Conservation (phyloP, 2,329 filamentous ascomycete species). For the Lojkania enalia region DNA sequence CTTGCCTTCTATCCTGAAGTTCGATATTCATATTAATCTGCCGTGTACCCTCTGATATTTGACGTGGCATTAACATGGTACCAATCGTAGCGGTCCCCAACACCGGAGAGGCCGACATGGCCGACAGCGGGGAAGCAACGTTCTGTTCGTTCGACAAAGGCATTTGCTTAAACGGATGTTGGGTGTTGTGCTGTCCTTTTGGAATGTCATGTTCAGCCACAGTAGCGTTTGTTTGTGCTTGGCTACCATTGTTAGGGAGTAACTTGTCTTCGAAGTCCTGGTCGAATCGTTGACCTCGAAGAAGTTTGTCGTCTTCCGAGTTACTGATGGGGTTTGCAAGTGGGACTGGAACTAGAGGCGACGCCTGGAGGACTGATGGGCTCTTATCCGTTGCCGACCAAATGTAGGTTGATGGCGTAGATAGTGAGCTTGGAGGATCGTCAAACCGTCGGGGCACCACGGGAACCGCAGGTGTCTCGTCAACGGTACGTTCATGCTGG, state of each 20-base stretch:
- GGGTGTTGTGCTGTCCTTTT: neutral
- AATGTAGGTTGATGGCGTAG: conserved; percentile 25
- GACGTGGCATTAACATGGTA: conserved; percentile 38
- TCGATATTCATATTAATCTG: conserved; percentile 37
- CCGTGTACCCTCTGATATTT: conserved; percentile 26
- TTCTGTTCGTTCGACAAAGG: conserved; percentile 13
- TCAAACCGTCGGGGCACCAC: conserved; percentile 34
- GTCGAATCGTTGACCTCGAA: too few relatives aligned
- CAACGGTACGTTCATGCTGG: conserved; percentile 22
- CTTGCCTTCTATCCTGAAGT: conserved; percentile 6
- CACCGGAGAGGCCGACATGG: conserved; percentile 38
- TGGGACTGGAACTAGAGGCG: conserved; percentile 13
- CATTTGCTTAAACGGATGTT: conserved; percentile 16
- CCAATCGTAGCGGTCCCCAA: conserved; percentile 37
- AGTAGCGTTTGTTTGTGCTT: neutral
- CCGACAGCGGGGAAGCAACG: conserved; percentile 30
- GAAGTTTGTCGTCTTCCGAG: too few relatives aligned
- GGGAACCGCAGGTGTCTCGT: conserved; percentile 39
- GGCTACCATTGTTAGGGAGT: too few relatives aligned
- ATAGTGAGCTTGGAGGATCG: conserved; percentile 13
- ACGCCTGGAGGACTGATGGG: conserved; percentile 13
- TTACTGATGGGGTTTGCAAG: neutral
- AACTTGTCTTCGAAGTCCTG: too few relatives aligned
- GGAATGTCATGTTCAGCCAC: neutral
- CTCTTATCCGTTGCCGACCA: conserved; percentile 32